Percentiles rank a stretch among this genome's conserved stretches.
Evolutionary conservation across 139 green algal genomes (phyloP).

Genomic region (Picochlorum costavermella): DNA sequence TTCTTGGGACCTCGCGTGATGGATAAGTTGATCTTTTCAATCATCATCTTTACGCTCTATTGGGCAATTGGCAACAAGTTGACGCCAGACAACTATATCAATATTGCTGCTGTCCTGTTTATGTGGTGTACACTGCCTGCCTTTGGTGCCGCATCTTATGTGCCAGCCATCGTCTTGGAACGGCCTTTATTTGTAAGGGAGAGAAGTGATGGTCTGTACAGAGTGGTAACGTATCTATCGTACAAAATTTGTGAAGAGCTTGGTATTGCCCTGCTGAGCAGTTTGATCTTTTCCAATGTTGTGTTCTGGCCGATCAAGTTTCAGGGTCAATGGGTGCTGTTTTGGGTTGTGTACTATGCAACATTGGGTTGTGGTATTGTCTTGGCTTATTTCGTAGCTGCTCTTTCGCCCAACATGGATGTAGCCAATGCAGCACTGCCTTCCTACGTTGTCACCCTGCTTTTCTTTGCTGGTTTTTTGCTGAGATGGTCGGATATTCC

Average conservation of each 20-base stretch:
- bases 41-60: conserved; percentile 64
- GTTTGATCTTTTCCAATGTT: conserved; percentile 29
- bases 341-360: conserved; percentile 49
- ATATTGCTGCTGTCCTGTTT: conserved; percentile 67
- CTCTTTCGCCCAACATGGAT: conserved; percentile 69
- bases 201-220: conserved; percentile 70
- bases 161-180: conserved; percentile 71
- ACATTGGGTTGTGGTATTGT: conserved; percentile 47
- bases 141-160: conserved; percentile 66
- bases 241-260: conserved; percentile 66
- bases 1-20: conserved; percentile 58
- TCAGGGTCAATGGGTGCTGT: conserved; percentile 45
- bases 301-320: conserved; percentile 52
- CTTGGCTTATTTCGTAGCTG: conserved; percentile 57
- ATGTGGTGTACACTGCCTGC: conserved; percentile 62
- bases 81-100: conserved; percentile 43
- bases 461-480: conserved; percentile 45
- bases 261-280: conserved; percentile 21
- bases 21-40: conserved; percentile 52
- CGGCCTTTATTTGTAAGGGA: conserved; percentile 68
- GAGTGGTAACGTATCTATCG: conserved; percentile 64
- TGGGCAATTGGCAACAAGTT: conserved; percentile 32
- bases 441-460: conserved; percentile 40
- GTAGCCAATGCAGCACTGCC: conserved; percentile 53
- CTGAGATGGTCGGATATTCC: conserved; percentile 45